These are phyloP conservation scores for Hamamelis virginiana DNA, from an alignment of 164 flowering plant genomes.

Conservation along the genomic window DNA sequence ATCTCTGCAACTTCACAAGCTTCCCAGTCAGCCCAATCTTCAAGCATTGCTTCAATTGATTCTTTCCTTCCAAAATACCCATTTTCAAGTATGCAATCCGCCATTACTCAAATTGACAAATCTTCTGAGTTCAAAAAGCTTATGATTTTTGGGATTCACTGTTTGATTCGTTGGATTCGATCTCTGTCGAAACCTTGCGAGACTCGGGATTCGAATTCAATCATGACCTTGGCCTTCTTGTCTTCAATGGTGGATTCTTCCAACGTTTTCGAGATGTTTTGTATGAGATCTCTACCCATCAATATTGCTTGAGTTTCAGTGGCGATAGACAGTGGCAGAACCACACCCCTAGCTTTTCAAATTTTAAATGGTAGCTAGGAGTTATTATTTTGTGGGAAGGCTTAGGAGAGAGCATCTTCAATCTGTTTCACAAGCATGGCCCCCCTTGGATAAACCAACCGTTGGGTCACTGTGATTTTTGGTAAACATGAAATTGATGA, in stretches of 20 bases:
- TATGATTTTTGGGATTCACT: slow-evolving; percentile 19
- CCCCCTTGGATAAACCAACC: too few relatives aligned
- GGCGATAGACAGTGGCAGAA: too few relatives aligned
- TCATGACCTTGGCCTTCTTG: slow-evolving; percentile 15
- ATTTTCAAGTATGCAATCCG: slow-evolving; percentile 20
- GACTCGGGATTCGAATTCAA: slow-evolving; percentile 14
- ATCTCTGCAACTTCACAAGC: slow-evolving; percentile 31
- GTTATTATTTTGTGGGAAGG: too few relatives aligned
- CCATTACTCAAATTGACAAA: slow-evolving; percentile 1
- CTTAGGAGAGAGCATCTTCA: too few relatives aligned
- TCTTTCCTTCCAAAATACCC: slow-evolving; percentile 28
- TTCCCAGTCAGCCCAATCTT: slow-evolving; percentile 21
- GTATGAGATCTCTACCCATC: slow-evolving; percentile 11
- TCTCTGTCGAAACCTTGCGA: slow-evolving; percentile 24
- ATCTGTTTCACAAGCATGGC: too few relatives aligned
- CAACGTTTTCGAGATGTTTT: slow-evolving; percentile 5
- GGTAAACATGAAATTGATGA: too few relatives aligned
- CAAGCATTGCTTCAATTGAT: slow-evolving; percentile 23
- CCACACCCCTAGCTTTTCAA: too few relatives aligned
- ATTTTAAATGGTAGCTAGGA: too few relatives aligned
- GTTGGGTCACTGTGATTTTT: too few relatives aligned
- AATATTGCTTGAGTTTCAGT: slow-evolving; percentile 12
- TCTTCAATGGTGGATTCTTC: slow-evolving; percentile 7
- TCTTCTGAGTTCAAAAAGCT: slow-evolving; percentile 18
- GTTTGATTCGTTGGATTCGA: too few relatives aligned